phyloP scores from a whole-genome alignment of 2,329 filamentous ascomycete species.

The Sclerotinia borealis region DNA sequence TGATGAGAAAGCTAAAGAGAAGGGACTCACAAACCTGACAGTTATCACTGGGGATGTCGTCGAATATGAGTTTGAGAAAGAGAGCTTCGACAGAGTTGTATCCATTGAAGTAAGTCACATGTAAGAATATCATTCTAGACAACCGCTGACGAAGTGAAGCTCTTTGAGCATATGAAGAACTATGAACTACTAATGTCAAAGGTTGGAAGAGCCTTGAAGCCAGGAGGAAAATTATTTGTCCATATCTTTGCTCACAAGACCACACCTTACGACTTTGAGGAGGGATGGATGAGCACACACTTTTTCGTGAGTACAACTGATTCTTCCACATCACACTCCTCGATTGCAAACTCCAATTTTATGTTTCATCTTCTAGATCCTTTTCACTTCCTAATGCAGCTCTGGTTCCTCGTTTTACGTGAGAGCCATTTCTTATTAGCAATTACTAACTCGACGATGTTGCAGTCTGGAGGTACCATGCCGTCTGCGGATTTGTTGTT shows the following conservation, averaged over 20 bases:
- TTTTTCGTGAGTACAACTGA: constrained; percentile 45
- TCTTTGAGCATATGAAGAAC: constrained; percentile 75
- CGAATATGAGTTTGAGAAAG: constrained; percentile 55
- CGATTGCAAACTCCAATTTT: neutral
- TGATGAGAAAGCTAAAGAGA: constrained; percentile 49
- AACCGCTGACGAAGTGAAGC: constrained; percentile 35
- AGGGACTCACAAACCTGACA: constrained; percentile 52
- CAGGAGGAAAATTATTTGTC: constrained; percentile 61
- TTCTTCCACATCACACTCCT: neutral
- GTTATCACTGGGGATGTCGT: constrained; percentile 64
- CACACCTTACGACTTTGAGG: constrained; percentile 64
- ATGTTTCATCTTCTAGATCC: neutral
- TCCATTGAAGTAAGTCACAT: constrained; percentile 48
- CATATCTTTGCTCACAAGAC: constrained; percentile 61
- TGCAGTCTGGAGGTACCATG: constrained; percentile 61
- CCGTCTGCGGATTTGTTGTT: constrained; percentile 59
- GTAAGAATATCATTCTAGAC: neutral
- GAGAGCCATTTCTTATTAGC: neutral
- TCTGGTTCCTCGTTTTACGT: neutral
- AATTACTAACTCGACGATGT: neutral
- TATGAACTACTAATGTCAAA: constrained; percentile 63
- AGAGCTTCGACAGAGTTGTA: constrained; percentile 57
- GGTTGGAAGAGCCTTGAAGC: constrained; percentile 51
- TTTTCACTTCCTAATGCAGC: neutral
- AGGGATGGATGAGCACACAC: constrained; percentile 67